These are phyloP conservation scores for Sutorius eximius DNA, from an alignment of 1,284 basidiomycete species.

Conservation along the genomic window DNA sequence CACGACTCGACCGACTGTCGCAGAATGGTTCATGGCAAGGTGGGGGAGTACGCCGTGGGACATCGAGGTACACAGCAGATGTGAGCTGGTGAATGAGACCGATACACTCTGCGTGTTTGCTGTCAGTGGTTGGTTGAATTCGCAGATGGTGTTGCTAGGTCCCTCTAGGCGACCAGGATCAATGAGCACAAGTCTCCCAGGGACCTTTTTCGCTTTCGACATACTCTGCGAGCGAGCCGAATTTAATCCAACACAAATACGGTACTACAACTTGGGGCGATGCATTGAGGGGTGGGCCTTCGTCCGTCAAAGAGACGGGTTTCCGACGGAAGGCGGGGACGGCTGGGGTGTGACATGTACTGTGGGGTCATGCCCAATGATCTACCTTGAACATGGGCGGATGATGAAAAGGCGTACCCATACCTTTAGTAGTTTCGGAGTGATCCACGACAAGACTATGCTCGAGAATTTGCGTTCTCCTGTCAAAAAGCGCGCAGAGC, in stretches of 20 bases:
- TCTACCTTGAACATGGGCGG: neutral
- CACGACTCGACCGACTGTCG: slow-evolving; percentile 7
- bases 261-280: slow-evolving; percentile 5
- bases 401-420: neutral
- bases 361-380: neutral
- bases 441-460: neutral
- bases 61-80: slow-evolving; percentile 1
- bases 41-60: neutral
- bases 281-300: neutral
- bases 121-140: slow-evolving; percentile 4
- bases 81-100: slow-evolving; percentile 6
- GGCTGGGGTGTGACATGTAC: neutral
- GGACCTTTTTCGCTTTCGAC: neutral
- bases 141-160: slow-evolving; percentile 1
- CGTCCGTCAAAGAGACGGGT: neutral
- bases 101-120: slow-evolving; percentile 12
- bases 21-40: neutral
- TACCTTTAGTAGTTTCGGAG: neutral
- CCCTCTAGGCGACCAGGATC: neutral
- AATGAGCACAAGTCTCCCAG: slow-evolving; percentile 1
- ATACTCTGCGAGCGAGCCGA: slow-evolving; percentile 1
- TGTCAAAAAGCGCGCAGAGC: slow-evolving; percentile 8
- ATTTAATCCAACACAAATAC: slow-evolving; percentile 1
- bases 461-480: slow-evolving; percentile 6
- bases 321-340: neutral